Evolutionary conservation across 176 grass and related monocot species (phyloP), one percentile per base, ranked within the genome.

Genomic region (Musa itinerans): DNA sequence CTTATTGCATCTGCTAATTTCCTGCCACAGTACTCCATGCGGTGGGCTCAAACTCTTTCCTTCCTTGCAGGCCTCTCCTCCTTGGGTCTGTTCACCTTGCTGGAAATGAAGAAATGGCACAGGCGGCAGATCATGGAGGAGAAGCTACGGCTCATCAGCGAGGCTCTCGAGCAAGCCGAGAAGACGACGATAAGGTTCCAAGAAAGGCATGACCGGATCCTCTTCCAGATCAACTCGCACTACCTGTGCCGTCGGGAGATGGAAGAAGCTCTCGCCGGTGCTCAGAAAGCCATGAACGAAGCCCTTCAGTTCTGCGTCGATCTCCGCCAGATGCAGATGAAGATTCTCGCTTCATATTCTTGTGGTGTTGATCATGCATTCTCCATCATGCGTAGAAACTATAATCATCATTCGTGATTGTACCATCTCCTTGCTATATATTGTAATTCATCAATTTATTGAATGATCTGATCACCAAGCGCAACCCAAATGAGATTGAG

Each of bases 131-230:
- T 51, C 25, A 52, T 52, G 19, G 49, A 43, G n/a, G 58, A 77
- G 59, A 25, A 51, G 57, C 58, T 77, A 10, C 57, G 74, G 19
- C 59, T n/a, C 1, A 59, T 77, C 10, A 51, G 34, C 5, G 74
- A 77, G 74, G 74, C 59, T 5, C 59, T 77, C 17, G 74, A 77
- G 59, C 59, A 77, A 11, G 74, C 74, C 2, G 74, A 77, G 59
- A 59, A 50, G 10, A 50, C 19, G 48, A 0, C 52, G 48, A 15
- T 65, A 16, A 64, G 59, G 74, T 77, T 23, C 17, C 74, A 77
- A 52, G 74, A 77, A 11, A 77, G 74, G 58, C 58, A 77, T 29
- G 74, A 77, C 3, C 22, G n/a, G 43, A 65, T 77, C 48, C 74
- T 77, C 11, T 24, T 77, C 15, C 57, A 77, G n/a, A 50, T 65